phyloP scores from a whole-genome alignment of 768 basidiomycete genomes.

The Neoboletus subvelutipes region DNA sequence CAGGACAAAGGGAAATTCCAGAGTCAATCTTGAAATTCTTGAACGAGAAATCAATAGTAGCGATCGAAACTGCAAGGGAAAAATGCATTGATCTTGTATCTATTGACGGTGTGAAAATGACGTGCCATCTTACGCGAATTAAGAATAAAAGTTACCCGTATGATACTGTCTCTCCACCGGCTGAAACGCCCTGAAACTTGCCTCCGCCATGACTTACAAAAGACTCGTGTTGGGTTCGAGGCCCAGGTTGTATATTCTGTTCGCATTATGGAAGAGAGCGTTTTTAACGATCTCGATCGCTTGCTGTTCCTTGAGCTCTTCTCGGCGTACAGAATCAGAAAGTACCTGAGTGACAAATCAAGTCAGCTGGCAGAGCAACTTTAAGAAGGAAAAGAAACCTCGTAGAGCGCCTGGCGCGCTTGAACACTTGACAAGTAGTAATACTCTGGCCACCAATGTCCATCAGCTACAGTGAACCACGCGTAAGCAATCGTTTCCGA shows the following conservation, averaged over 20 bases:
- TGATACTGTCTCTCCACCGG: not conserved
- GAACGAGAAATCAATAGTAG: too few relatives aligned
- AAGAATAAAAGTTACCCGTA: not conserved
- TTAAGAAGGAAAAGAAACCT: constrained; percentile 37
- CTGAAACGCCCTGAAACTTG: not conserved
- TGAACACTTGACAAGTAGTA: constrained; percentile 69
- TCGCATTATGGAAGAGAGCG: constrained; percentile 67
- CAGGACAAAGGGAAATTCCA: too few relatives aligned
- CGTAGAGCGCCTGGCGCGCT: constrained; percentile 58
- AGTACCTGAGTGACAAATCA: constrained; percentile 58
- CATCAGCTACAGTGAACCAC: constrained; percentile 15
- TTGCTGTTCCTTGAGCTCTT: constrained; percentile 53
- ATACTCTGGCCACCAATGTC: constrained; percentile 66
- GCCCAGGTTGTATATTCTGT: constrained; percentile 57
- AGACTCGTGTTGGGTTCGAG: constrained; percentile 35
- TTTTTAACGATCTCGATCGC: constrained; percentile 54
- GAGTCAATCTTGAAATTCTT: too few relatives aligned
- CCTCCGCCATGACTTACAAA: not conserved
- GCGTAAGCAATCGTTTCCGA: not conserved
- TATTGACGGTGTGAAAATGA: too few relatives aligned
- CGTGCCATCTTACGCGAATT: not conserved
- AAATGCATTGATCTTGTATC: too few relatives aligned
- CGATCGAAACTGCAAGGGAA: too few relatives aligned
- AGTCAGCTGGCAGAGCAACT: constrained; percentile 45
- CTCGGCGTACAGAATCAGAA: constrained; percentile 42